Evolutionary conservation across 169 alveolate genomes (phyloP).

Genomic region (Babesia bovis): DNA sequence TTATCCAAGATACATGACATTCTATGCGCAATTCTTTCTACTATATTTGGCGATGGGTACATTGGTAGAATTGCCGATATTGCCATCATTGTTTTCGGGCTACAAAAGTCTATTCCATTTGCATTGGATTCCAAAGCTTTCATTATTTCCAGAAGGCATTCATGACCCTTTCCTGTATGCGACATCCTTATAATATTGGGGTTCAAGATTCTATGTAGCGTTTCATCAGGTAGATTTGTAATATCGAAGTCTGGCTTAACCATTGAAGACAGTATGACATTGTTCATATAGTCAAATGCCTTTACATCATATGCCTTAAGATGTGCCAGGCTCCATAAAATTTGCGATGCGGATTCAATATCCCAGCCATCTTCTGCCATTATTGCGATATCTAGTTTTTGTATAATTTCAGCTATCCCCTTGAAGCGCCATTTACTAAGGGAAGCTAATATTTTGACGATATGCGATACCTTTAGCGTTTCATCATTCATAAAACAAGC

Average conservation of each 20-base stretch:
- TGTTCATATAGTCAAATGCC: slow-evolving; percentile 56
- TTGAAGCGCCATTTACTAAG: slow-evolving; percentile 61
- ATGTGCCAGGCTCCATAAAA: slow-evolving; percentile 54
- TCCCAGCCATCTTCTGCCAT: slow-evolving; percentile 35
- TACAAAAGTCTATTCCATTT: slow-evolving; percentile 13
- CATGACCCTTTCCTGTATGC: slow-evolving; percentile 34
- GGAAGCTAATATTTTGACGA: slow-evolving; percentile 53
- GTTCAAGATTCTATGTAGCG: slow-evolving; percentile 39
- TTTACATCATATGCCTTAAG: slow-evolving; percentile 24
- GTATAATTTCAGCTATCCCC: slow-evolving; percentile 22
- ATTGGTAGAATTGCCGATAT: slow-evolving; percentile 42
- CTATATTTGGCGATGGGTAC: slow-evolving; percentile 4
- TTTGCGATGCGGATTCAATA: slow-evolving; percentile 33
- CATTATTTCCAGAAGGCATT: background rate
- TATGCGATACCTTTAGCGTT: slow-evolving; percentile 5
- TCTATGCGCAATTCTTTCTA: background rate
- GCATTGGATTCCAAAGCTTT: background rate
- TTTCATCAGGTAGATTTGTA: slow-evolving; percentile 14
- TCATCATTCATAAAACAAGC: slow-evolving; percentile 41
- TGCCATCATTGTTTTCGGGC: slow-evolving; percentile 50
- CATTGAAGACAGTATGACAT: slow-evolving; percentile 4
- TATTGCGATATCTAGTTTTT: slow-evolving; percentile 42
- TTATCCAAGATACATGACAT: slow-evolving; percentile 11
- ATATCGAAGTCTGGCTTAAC: background rate
- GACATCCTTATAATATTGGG: slow-evolving; percentile 46